Base-by-base conservation (phyloP, 2,329 filamentous ascomycete species). In the Lachnellula cervina region DNA sequence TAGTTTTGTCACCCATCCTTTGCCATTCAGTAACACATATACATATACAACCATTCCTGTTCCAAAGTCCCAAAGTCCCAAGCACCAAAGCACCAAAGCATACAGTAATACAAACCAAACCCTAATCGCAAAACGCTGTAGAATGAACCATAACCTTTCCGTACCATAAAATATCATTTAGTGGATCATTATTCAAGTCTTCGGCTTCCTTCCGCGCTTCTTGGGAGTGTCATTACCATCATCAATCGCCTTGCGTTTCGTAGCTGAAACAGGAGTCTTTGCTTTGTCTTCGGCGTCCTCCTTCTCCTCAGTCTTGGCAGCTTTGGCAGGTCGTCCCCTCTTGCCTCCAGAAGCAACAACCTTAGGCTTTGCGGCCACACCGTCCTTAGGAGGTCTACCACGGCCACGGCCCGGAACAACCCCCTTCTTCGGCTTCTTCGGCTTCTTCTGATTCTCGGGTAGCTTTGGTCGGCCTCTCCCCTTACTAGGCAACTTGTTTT, bases 391-490 rank as follows among this genome's bases (percentile, higher is more conserved):
- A 2, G 62, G 60, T 44, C 63, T 51, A 6, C 59, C 62, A 35
- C 63, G 55, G 21, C 60, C 60, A 54, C 61, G 59, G 35, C 62
- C 63, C 5, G 59, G 54, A 44, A 59, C 59, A n/a, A 50, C 38
- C 34, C 16, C 45, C 28, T 35, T 43, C 44, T 60, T 62, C 17
- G 45, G 28, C 28, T 35, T 43, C 44, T 60, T 62, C 17, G 45
- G 28, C 40, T 65, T 65, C 56, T 64, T 65, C 53, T 66, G 58
- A 35, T 52, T 56, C 7, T 66, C 64, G 16, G 62, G 57, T 45
- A 57, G 35, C 7, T 62, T 52, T 7, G 62, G 60, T 28, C 53
- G 52, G n/a, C 64, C 66, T 38, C 57, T 59, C 19, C 61, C 59
- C 38, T 53, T 51, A 25, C 52, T 59, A 9, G 63, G 59, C 25